Conservation (phyloP, 306 rosid genomes). For the Herpetospermum pedunculosum region DNA sequence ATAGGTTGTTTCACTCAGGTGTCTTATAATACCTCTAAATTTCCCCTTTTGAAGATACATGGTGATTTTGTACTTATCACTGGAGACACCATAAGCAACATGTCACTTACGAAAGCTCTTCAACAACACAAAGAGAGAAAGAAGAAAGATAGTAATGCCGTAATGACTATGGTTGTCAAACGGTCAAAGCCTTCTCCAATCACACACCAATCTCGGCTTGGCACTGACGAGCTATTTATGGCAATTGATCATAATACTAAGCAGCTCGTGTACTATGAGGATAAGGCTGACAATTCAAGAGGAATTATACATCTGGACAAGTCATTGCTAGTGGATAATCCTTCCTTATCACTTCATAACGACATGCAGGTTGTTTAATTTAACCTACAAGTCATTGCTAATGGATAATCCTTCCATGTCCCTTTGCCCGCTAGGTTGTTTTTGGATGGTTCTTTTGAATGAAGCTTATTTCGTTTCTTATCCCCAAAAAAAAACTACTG, state of each 20-base stretch:
- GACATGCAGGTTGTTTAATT: slow-evolving; percentile 64
- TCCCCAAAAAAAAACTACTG: too few species aligned
- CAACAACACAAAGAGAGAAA: slow-evolving; percentile 81
- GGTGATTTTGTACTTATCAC: slow-evolving; percentile 95
- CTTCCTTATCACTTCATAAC: slow-evolving; percentile 75
- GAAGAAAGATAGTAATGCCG: slow-evolving; percentile 86
- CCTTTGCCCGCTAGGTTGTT: too few species aligned
- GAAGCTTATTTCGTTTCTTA: too few species aligned
- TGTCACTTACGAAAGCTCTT: slow-evolving; percentile 86
- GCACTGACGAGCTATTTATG: slow-evolving; percentile 89
- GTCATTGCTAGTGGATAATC: slow-evolving; percentile 54
- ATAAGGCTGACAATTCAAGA: slow-evolving; percentile 56
- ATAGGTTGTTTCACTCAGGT: not conserved
- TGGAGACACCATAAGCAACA: slow-evolving; percentile 97
- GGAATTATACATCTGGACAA: slow-evolving; percentile 63
- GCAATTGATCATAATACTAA: slow-evolving; percentile 79
- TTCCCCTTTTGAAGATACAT: slow-evolving; percentile 54
- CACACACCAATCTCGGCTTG: slow-evolving; percentile 85
- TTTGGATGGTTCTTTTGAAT: too few species aligned
- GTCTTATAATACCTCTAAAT: slow-evolving; percentile 16
- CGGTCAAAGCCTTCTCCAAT: slow-evolving; percentile 74
- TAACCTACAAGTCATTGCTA: not conserved
- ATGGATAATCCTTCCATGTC: too few species aligned
- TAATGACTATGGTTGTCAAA: slow-evolving; percentile 90
- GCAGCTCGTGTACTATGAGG: slow-evolving; percentile 86